Evolutionary conservation across 2,329 filamentous ascomycete genomes (phyloP).

Genomic region (Didymella pomorum): DNA sequence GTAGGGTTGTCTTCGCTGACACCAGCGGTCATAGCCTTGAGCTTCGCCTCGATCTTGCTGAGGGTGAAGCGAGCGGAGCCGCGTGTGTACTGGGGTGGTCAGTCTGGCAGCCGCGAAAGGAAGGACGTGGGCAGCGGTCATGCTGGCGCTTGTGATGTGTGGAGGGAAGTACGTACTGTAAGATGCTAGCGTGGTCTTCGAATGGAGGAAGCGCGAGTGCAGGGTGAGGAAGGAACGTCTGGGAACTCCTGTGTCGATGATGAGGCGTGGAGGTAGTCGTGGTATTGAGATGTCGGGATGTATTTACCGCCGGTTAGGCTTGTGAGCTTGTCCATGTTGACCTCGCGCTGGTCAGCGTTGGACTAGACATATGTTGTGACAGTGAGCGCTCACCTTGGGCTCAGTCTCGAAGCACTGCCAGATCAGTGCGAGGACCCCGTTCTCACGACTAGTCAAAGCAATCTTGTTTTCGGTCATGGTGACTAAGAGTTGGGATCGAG

Average conservation of each 20-base stretch:
- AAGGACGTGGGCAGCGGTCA: too few species aligned
- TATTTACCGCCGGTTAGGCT: conserved; percentile 18
- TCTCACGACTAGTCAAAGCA: conserved; percentile 36
- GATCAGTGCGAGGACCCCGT: conserved; percentile 40
- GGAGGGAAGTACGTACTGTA: background rate
- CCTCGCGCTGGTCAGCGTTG: conserved; percentile 6
- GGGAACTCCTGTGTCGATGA: too few species aligned
- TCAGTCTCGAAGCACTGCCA: conserved; percentile 46
- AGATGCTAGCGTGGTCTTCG: background rate
- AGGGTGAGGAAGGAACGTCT: background rate
- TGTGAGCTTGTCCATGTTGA: conserved; percentile 26
- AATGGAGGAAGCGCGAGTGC: background rate
- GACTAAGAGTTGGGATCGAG: too few species aligned
- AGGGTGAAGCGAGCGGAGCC: conserved; percentile 23
- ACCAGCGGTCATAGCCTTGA: too few species aligned
- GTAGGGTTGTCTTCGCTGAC: background rate
- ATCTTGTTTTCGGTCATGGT: conserved; percentile 7
- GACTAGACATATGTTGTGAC: too few species aligned
- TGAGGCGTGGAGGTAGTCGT: too few species aligned
- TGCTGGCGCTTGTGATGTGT: too few species aligned
- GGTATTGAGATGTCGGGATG: background rate
- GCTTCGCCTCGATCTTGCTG: too few species aligned
- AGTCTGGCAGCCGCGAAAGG: background rate
- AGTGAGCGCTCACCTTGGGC: conserved; percentile 37
- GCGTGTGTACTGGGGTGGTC: conserved; percentile 31